Percentiles rank a stretch among this genome's conserved stretches.
Evolutionary conservation across 805 yeast species (phyloP).

Genomic region (Suhomyces prunicola): DNA sequence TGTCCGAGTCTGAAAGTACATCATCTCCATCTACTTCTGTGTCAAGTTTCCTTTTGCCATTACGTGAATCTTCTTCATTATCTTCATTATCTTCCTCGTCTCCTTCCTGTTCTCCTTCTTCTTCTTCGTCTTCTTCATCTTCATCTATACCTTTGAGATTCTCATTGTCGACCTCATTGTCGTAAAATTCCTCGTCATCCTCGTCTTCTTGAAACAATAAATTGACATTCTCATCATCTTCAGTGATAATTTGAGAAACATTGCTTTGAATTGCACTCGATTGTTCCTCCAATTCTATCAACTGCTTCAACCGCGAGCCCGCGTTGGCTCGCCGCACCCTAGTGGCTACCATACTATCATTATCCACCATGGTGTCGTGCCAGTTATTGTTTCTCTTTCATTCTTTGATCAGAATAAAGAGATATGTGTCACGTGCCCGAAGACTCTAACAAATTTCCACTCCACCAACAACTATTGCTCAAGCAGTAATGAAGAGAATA

Average conservation of each 20-base stretch:
- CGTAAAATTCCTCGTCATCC: constrained; percentile 25
- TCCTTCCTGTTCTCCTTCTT: constrained; percentile 19
- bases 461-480: not conserved
- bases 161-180: constrained; percentile 15
- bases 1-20: constrained; percentile 54
- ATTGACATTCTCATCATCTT: constrained; percentile 76
- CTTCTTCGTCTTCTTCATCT: constrained; percentile 49
- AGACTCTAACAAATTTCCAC: not conserved
- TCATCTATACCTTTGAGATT: constrained; percentile 25
- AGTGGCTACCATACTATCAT: constrained; percentile 66
- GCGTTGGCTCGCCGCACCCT: constrained; percentile 83
- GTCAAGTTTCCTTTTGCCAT: constrained; percentile 15
- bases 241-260: constrained; percentile 31
- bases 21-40: constrained; percentile 36
- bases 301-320: constrained; percentile 73
- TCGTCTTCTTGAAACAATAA: constrained; percentile 60
- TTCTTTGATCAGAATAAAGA: not conserved
- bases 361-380: not conserved
- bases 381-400: not conserved
- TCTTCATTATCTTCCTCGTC: constrained; percentile 17
- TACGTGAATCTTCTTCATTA: constrained; percentile 10
- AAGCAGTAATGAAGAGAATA: not conserved
- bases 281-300: constrained; percentile 70
- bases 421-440: not conserved
- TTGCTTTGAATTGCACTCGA: constrained; percentile 22